Evolutionary conservation across 225 moss, liverwort and hornwort genomes (phyloP).

Genomic region (Sphagnum tenellum): DNA sequence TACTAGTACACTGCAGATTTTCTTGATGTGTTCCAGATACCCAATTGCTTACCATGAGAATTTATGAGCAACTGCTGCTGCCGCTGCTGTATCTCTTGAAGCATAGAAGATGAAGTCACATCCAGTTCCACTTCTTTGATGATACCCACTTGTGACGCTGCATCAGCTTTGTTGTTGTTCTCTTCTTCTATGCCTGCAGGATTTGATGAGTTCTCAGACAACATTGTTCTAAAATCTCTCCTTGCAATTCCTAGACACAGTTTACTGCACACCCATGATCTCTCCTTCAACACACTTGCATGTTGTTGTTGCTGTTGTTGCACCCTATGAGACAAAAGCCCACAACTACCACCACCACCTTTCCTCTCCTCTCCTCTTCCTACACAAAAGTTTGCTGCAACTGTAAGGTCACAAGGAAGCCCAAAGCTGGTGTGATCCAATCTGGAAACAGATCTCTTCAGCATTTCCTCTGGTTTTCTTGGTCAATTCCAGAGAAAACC

Average conservation of each 20-base stretch:
- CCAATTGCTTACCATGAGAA: too few relatives aligned
- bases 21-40: too few relatives aligned
- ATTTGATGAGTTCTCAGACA: neutral
- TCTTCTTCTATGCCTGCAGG: too few relatives aligned
- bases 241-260: neutral
- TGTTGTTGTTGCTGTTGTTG: neutral
- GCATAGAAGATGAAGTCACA: too few relatives aligned
- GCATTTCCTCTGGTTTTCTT: constrained; percentile 5
- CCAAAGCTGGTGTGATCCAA: constrained; percentile 5
- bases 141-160: too few relatives aligned
- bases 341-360: neutral
- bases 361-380: neutral
- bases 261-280: neutral
- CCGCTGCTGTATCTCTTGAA: too few relatives aligned
- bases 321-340: constrained; percentile 4
- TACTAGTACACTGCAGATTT: too few relatives aligned
- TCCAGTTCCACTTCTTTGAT: too few relatives aligned
- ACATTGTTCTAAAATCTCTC: neutral
- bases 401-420: constrained; percentile 1
- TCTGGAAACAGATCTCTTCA: constrained; percentile 4
- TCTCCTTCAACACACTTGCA: neutral
- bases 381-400: neutral
- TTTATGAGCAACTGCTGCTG: too few relatives aligned
- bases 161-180: too few relatives aligned
- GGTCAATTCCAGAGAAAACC: too few relatives aligned